Conservation (phyloP, 1,139 yeast species). For the Hyphopichia pseudoburtonii region DNA sequence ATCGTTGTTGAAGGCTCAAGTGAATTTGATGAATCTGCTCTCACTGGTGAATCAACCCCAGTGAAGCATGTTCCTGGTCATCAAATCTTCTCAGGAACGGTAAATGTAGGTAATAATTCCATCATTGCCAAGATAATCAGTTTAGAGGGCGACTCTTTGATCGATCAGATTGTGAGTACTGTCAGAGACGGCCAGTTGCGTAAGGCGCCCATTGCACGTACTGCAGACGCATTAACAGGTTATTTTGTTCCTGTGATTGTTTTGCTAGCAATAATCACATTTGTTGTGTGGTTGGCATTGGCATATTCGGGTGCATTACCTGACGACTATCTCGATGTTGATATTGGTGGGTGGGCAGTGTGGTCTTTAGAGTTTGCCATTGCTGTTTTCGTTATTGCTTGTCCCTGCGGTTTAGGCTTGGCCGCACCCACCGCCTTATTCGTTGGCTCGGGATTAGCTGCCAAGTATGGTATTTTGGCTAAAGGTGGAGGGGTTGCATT, state of each 20-base stretch:
- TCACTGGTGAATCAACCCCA: constrained; percentile 70
- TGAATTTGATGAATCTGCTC: constrained; percentile 72
- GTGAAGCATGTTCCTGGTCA: constrained; percentile 53
- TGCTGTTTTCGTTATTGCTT: constrained; percentile 67
- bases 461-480: constrained; percentile 66
- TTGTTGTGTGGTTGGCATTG: constrained; percentile 66
- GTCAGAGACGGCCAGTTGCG: constrained; percentile 74
- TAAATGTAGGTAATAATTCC: constrained; percentile 57
- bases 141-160: constrained; percentile 61
- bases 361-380: constrained; percentile 80
- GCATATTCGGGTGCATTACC: constrained; percentile 61
- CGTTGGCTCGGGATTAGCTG: constrained; percentile 49
- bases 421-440: constrained; percentile 51
- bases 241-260: constrained; percentile 72
- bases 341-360: constrained; percentile 72
- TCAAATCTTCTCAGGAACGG: constrained; percentile 71
- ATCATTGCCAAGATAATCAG: constrained; percentile 60
- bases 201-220: constrained; percentile 72
- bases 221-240: constrained; percentile 71
- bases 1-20: constrained; percentile 56
- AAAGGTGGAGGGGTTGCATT: constrained; percentile 83
- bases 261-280: constrained; percentile 57
- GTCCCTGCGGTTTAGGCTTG: constrained; percentile 50
- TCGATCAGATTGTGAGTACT: constrained; percentile 68
- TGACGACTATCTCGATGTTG: constrained; percentile 53